Percentiles rank a stretch among this genome's conserved stretches.
Evolutionary conservation across 257 asterid genomes (phyloP).

Genomic region (Nicotiana obtusifolia): DNA sequence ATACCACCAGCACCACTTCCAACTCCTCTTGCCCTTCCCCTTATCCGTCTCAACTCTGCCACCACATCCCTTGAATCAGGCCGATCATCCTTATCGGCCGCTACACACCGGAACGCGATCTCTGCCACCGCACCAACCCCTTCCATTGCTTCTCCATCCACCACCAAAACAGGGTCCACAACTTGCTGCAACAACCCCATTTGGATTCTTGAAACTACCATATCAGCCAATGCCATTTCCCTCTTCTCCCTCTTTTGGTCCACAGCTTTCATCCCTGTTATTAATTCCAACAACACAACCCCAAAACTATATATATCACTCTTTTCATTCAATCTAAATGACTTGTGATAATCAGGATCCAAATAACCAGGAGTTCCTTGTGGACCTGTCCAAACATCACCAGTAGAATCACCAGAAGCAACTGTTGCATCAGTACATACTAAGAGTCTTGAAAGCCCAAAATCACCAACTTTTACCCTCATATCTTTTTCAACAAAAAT

Average conservation of each 20-base stretch:
- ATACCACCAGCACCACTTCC: slow-evolving; percentile 35
- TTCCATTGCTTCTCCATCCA: slow-evolving; percentile 56
- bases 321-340: slow-evolving; percentile 80
- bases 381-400: slow-evolving; percentile 93
- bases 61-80: slow-evolving; percentile 86
- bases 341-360: slow-evolving; percentile 81
- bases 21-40: slow-evolving; percentile 35
- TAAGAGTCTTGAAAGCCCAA: slow-evolving; percentile 79
- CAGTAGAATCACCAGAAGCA: slow-evolving; percentile 38
- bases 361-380: slow-evolving; percentile 95
- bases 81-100: slow-evolving; percentile 77
- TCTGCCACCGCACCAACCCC: slow-evolving; percentile 73
- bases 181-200: slow-evolving; percentile 85
- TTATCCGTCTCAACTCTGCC: slow-evolving; percentile 62
- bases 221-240: slow-evolving; percentile 79
- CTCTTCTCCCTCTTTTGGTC: slow-evolving; percentile 76
- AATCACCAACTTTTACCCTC: slow-evolving; percentile 86
- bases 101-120: slow-evolving; percentile 83
- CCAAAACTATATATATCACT: slow-evolving; percentile 94
- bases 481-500: slow-evolving; percentile 79
- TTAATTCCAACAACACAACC: slow-evolving; percentile 70
- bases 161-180: slow-evolving; percentile 67
- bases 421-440: slow-evolving; percentile 45
- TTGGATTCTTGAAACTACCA: slow-evolving; percentile 87
- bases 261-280: slow-evolving; percentile 88